phyloP scores from a whole-genome alignment of 2,329 filamentous ascomycete genomes.

The Fusarium verrucosum region DNA sequence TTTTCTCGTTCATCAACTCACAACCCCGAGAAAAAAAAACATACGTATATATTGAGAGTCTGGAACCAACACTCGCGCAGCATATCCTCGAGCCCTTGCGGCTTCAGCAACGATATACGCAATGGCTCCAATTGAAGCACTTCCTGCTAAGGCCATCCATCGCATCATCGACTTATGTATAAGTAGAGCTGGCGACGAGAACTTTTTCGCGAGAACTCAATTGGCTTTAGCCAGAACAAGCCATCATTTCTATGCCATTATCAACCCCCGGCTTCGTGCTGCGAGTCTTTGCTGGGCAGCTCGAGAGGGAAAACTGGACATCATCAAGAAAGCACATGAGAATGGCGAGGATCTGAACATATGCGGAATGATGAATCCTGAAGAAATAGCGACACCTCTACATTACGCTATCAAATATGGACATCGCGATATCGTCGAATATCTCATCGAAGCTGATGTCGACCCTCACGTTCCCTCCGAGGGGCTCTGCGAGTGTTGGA shows the following conservation, averaged over 20 bases:
- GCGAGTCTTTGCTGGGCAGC: constrained; percentile 13
- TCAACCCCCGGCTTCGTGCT: constrained; percentile 8
- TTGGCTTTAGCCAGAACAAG: constrained; percentile 12
- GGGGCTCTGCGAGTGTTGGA: constrained; percentile 1
- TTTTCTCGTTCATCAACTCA: too few relatives aligned
- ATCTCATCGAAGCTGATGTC: constrained; percentile 10
- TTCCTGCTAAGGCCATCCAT: neutral
- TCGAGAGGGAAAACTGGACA: constrained; percentile 3
- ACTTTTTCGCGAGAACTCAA: neutral
- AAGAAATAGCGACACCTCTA: constrained; percentile 3
- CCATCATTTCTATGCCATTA: constrained; percentile 6
- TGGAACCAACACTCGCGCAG: too few relatives aligned
- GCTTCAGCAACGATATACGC: neutral
- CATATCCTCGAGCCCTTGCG: neutral
- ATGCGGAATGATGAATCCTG: neutral
- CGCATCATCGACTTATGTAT: neutral
- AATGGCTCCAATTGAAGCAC: constrained; percentile 5
- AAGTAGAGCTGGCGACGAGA: neutral
- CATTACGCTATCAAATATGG: constrained; percentile 17
- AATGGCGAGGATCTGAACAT: constrained; percentile 7
- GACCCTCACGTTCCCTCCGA: constrained; percentile 3
- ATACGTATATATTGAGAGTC: too few relatives aligned
- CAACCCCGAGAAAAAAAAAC: too few relatives aligned
- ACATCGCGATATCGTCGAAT: constrained; percentile 20
- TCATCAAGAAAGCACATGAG: constrained; percentile 8